phyloP scores from a whole-genome alignment of 1,284 basidiomycete genomes.

The Irpex rosettiformis region DNA sequence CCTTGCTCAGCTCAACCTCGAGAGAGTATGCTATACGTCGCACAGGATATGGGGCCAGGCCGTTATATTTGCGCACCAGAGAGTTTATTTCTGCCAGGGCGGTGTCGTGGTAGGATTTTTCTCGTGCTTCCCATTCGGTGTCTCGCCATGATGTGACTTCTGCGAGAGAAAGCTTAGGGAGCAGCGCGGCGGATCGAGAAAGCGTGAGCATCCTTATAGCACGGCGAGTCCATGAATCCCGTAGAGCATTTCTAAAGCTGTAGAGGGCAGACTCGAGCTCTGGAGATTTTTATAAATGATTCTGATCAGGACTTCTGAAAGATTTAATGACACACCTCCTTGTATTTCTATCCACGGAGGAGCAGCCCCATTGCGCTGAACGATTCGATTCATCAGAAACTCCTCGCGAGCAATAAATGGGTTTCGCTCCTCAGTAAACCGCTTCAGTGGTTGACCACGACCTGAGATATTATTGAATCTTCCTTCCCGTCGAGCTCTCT shows the following conservation, averaged over 20 bases:
- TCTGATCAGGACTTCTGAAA: not conserved
- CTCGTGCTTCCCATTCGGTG: constrained; percentile 69
- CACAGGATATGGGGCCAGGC: constrained; percentile 72
- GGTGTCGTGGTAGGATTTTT: constrained; percentile 67
- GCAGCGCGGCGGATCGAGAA: constrained; percentile 38
- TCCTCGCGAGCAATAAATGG: constrained; percentile 80
- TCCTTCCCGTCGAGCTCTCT: constrained; percentile 69
- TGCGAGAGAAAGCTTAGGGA: constrained; percentile 41
- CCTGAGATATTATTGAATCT: constrained; percentile 74
- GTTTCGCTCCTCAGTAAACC: constrained; percentile 67
- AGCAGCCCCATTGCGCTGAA: constrained; percentile 79
- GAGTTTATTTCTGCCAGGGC: constrained; percentile 72
- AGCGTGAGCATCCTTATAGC: constrained; percentile 57
- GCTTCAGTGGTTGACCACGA: constrained; percentile 66
- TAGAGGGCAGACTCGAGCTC: constrained; percentile 55
- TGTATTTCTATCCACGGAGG: constrained; percentile 94
- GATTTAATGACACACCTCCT: constrained; percentile 40
- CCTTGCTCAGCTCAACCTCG: constrained; percentile 53
- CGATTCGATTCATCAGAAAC: constrained; percentile 86
- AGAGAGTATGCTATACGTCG: constrained; percentile 57
- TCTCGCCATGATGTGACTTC: constrained; percentile 57
- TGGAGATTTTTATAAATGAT: constrained; percentile 13
- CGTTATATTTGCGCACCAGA: constrained; percentile 76
- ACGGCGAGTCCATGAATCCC: constrained; percentile 64
- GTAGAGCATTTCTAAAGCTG: constrained; percentile 64